These are phyloP conservation scores for Candida odintsovae DNA, from an alignment of 805 yeast species.

Conservation along the genomic window DNA sequence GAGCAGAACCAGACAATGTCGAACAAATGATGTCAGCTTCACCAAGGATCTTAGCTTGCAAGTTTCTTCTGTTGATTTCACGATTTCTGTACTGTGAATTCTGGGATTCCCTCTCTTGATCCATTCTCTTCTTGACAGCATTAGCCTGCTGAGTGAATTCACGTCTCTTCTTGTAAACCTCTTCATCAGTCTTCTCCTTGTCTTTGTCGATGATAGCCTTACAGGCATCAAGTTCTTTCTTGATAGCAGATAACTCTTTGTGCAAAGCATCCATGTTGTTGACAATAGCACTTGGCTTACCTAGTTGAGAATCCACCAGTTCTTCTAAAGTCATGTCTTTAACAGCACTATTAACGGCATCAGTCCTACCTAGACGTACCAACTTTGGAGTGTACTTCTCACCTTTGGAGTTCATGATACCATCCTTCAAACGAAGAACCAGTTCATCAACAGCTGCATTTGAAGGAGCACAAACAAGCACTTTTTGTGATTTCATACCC, in stretches of 20 bases:
- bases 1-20: constrained; percentile 92
- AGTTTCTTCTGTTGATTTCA: constrained; percentile 70
- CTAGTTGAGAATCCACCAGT: constrained; percentile 51
- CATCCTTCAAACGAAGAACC: constrained; percentile 72
- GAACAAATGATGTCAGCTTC: constrained; percentile 85
- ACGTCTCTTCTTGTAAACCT: constrained; percentile 45
- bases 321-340: constrained; percentile 83
- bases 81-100: constrained; percentile 65
- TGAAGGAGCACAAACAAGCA: constrained; percentile 94
- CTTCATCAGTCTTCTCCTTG: constrained; percentile 33
- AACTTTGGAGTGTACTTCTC: constrained; percentile 51
- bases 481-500: constrained; percentile 39
- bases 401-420: constrained; percentile 57
- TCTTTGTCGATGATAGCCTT: constrained; percentile 23
- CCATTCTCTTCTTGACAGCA: constrained; percentile 66
- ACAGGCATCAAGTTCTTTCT: constrained; percentile 13
- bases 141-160: constrained; percentile 57
- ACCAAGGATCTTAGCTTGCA: constrained; percentile 65
- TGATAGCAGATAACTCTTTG: constrained; percentile 30
- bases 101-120: constrained; percentile 70
- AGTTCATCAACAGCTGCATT: constrained; percentile 98
- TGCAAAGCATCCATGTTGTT: constrained; percentile 47
- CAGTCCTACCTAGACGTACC: constrained; percentile 86
- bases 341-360: constrained; percentile 78
- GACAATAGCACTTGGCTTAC: constrained; percentile 13